A percentile compares a stretch with the other conserved stretches of the same genome.
Evolutionary conservation across 2,329 filamentous ascomycete species (phyloP).

Genomic region (Verticillium dahliae): DNA sequence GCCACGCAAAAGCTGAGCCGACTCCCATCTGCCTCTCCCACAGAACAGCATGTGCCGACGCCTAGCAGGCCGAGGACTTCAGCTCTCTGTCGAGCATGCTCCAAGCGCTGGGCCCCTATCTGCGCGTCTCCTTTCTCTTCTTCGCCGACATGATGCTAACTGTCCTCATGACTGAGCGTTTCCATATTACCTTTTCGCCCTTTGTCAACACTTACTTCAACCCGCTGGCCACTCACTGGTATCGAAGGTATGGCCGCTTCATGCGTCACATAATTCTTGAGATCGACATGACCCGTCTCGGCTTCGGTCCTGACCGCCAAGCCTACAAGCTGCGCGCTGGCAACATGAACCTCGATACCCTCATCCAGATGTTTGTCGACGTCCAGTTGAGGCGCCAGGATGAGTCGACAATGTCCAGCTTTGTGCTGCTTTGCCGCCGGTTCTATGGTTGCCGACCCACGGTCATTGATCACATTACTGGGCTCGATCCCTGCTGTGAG

Average conservation of each 20-base stretch:
- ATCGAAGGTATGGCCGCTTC: constrained; percentile 25
- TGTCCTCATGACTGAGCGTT: constrained; percentile 24
- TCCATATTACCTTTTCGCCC: constrained; percentile 32
- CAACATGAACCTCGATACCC: constrained; percentile 15
- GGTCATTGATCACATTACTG: background rate
- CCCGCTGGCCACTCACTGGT: constrained; percentile 26
- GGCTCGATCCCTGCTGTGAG: background rate
- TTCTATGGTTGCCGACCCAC: constrained; percentile 18
- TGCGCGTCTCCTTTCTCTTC: constrained; percentile 25
- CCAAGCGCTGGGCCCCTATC: constrained; percentile 15
- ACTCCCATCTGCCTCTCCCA: constrained; percentile 23
- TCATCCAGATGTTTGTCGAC: constrained; percentile 21
- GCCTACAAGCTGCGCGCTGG: constrained; percentile 17
- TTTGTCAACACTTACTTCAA: constrained; percentile 23
- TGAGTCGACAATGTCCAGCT: constrained; percentile 15
- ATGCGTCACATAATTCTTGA: constrained; percentile 31
- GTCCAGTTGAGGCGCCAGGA: constrained; percentile 14
- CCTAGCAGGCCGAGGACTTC: constrained; percentile 28
- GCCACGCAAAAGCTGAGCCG: background rate
- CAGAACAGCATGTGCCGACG: constrained; percentile 16
- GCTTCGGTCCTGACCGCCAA: constrained; percentile 19
- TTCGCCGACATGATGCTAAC: constrained; percentile 28
- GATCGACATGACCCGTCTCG: constrained; percentile 30
- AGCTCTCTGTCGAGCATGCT: constrained; percentile 19
- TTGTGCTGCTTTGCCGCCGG: constrained; percentile 27